A percentile compares a stretch with the other conserved stretches of the same genome.
Evolutionary conservation across 1,139 yeast genomes (phyloP).

Genomic region (Geotrichum aggregatum): DNA sequence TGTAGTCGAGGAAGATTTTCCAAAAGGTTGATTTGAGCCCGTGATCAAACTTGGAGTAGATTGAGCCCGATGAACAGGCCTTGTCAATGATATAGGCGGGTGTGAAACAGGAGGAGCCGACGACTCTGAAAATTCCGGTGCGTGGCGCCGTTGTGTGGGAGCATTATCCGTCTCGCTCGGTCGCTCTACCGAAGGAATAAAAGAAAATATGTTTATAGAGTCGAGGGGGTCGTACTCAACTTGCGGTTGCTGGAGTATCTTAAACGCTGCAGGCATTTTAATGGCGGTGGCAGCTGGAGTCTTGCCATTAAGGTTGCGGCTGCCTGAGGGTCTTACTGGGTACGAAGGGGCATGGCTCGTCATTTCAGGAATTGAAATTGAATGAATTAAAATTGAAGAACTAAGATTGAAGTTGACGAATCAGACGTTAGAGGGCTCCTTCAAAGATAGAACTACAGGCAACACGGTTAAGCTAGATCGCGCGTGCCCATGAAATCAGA

Average conservation of each 20-base stretch:
- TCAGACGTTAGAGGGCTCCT: no score
- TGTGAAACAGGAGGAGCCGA: no score
- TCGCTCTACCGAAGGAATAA: not conserved
- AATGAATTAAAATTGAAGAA: no score
- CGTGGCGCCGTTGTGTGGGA: no score
- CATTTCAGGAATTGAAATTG: not conserved
- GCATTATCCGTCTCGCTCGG: no score
- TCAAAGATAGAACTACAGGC: no score
- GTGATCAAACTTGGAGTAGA: slow-evolving; percentile 7
- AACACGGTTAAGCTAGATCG: no score
- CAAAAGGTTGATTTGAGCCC: not conserved
- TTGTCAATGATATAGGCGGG: not conserved
- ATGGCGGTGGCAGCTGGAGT: not conserved
- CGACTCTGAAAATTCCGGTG: no score
- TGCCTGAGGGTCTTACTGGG: not conserved
- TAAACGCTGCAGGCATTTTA: slow-evolving; percentile 13
- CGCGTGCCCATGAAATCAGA: no score
- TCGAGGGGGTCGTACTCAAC: not conserved
- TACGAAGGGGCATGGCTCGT: slow-evolving; percentile 1
- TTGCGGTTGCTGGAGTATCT: slow-evolving; percentile 5
- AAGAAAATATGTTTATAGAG: not conserved
- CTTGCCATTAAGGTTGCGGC: slow-evolving; percentile 1
- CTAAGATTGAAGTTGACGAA: no score
- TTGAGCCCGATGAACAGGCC: slow-evolving; percentile 8
- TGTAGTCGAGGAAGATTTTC: not conserved